Percentiles rank a stretch among this genome's conserved stretches.
Conservation (phyloP, 1,139 yeast genomes). For the Sugiyamaella sp. region DNA sequence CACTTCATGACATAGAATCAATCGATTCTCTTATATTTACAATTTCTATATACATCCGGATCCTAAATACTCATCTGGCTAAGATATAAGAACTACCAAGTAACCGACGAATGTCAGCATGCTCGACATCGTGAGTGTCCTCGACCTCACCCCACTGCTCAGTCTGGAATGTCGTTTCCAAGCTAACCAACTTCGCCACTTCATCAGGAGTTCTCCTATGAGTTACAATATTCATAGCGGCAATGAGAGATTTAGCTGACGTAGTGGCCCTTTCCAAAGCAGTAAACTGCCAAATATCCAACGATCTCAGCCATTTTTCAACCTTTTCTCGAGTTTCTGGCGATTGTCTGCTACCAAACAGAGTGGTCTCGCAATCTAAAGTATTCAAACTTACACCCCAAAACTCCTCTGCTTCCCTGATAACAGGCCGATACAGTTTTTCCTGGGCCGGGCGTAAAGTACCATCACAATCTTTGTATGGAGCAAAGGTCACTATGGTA, state of each 20-base stretch:
- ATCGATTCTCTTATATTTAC: conserved; percentile 12
- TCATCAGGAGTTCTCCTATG: conserved; percentile 59
- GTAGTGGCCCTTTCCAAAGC: conserved; percentile 88
- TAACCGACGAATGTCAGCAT: conserved; percentile 82
- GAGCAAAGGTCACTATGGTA: conserved; percentile 83
- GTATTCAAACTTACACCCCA: conserved; percentile 55
- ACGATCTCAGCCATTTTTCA: conserved; percentile 59
- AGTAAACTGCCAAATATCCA: conserved; percentile 76
- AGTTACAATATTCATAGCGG: conserved; percentile 49
- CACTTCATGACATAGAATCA: too few species aligned
- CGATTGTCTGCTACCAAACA: conserved; percentile 77
- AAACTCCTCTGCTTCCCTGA: conserved; percentile 65
- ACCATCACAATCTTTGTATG: conserved; percentile 83
- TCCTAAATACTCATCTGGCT: conserved; percentile 35
- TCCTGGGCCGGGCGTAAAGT: conserved; percentile 74
- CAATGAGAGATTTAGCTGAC: conserved; percentile 84
- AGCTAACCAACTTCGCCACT: conserved; percentile 72
- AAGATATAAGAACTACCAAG: conserved; percentile 80
- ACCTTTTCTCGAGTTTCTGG: conserved; percentile 65
- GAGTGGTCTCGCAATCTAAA: conserved; percentile 83
- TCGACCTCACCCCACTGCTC: conserved; percentile 97
- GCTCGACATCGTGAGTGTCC: conserved; percentile 96
- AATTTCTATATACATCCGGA: conserved; percentile 16
- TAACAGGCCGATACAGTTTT: conserved; percentile 72
- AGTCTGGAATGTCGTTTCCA: conserved; percentile 85